These are phyloP conservation scores for Fraxinus latifolia DNA, from an alignment of 305 asterid genomes.

Conservation along the genomic window DNA sequence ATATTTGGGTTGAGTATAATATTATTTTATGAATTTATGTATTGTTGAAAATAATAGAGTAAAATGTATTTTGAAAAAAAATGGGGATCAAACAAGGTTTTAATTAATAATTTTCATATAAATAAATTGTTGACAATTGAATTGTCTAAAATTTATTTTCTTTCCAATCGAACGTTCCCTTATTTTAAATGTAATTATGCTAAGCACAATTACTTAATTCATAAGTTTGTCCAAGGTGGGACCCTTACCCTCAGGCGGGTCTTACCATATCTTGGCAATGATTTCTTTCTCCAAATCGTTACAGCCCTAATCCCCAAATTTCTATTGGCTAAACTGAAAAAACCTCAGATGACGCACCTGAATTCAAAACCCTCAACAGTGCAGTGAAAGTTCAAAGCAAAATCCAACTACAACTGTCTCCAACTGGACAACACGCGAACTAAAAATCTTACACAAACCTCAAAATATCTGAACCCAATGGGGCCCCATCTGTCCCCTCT, in stretches of 20 bases:
- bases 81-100: too few relatives aligned
- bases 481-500: constrained; percentile 34
- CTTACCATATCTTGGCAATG: background rate
- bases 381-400: constrained; percentile 1
- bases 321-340: constrained; percentile 23
- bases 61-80: too few relatives aligned
- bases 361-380: constrained; percentile 26
- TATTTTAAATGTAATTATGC: background rate
- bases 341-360: constrained; percentile 24
- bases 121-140: too few relatives aligned
- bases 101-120: too few relatives aligned
- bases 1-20: too few relatives aligned
- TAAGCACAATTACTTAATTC: background rate
- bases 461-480: constrained; percentile 26
- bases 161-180: background rate
- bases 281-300: background rate
- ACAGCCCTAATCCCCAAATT: background rate
- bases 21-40: too few relatives aligned
- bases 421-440: background rate
- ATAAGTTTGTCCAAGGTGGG: background rate
- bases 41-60: too few relatives aligned
- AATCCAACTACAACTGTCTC: background rate
- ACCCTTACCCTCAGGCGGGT: background rate
- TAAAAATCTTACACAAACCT: background rate
- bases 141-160: too few relatives aligned